Conservation (phyloP, 108 stramenopile genomes). For the Fragilariopsis cylindrus region DNA sequence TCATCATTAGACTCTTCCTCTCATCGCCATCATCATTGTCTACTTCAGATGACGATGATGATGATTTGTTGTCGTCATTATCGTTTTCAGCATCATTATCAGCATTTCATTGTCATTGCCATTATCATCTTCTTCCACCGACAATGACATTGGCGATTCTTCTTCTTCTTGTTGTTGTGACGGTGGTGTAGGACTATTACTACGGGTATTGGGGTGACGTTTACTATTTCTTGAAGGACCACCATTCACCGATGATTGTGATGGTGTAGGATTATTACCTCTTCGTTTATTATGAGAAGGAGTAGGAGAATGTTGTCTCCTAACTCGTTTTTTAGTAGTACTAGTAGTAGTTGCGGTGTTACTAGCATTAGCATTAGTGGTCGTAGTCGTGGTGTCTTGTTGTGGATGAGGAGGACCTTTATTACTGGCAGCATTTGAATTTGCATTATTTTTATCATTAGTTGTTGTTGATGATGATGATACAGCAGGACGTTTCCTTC, state of each 20-base stretch:
- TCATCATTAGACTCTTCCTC: no score
- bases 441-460: neutral
- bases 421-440: neutral
- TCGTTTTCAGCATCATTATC: conserved; percentile 1
- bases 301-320: neutral
- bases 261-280: neutral
- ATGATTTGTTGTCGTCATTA: neutral
- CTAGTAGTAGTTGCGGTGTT: neutral
- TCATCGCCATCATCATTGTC: no score
- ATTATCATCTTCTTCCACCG: neutral
- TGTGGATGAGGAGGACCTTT: neutral
- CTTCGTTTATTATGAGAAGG: neutral
- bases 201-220: no score
- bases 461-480: no score
- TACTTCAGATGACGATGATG: no score
- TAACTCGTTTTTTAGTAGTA: neutral
- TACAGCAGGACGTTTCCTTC: neutral
- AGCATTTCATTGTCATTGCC: conserved; percentile 1
- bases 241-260: neutral
- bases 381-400: neutral
- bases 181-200: no score
- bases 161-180: no score
- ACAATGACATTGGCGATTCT: no score
- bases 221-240: no score
- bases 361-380: neutral